phyloP scores from a whole-genome alignment of 202 grass and related monocot species.

The Setaria italica region DNA sequence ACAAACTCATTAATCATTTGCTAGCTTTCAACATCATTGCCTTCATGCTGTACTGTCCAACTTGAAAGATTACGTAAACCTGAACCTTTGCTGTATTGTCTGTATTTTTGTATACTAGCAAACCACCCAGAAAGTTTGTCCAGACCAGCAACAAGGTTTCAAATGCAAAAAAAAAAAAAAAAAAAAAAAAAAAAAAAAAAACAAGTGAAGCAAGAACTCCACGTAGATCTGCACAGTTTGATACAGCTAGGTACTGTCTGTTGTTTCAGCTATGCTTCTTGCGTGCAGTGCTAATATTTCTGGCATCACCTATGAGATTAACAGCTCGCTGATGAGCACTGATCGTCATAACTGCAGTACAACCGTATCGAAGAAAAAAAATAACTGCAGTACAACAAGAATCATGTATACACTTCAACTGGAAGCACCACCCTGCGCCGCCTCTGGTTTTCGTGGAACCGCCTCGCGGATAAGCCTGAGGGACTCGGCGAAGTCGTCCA shows the following conservation, averaged over 20 bases:
- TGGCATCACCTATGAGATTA: background rate
- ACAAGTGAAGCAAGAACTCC: background rate
- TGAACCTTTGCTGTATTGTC: background rate
- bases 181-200: no score
- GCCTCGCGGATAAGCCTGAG: constrained; percentile 63
- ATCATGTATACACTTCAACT: background rate
- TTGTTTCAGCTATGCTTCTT: background rate
- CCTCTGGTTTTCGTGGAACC: constrained; percentile 33
- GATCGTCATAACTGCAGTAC: background rate
- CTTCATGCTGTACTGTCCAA: background rate
- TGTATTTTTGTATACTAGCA: background rate
- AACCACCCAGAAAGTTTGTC: background rate
- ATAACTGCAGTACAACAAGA: background rate
- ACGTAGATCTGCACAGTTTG: background rate
- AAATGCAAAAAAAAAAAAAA: background rate
- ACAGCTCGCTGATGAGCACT: background rate
- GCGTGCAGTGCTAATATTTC: background rate
- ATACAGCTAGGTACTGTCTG: background rate
- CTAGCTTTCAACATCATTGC: background rate
- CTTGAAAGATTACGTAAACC: background rate
- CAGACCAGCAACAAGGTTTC: background rate
- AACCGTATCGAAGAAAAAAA: background rate
- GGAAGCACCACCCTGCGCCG: background rate
- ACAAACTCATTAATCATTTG: background rate
- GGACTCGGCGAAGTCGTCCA: constrained; percentile 72